A percentile compares a stretch with the other conserved stretches of the same genome.
Evolutionary conservation across 352 stramenopile genomes (phyloP).

Genomic region (Globisporangium radiosum): DNA sequence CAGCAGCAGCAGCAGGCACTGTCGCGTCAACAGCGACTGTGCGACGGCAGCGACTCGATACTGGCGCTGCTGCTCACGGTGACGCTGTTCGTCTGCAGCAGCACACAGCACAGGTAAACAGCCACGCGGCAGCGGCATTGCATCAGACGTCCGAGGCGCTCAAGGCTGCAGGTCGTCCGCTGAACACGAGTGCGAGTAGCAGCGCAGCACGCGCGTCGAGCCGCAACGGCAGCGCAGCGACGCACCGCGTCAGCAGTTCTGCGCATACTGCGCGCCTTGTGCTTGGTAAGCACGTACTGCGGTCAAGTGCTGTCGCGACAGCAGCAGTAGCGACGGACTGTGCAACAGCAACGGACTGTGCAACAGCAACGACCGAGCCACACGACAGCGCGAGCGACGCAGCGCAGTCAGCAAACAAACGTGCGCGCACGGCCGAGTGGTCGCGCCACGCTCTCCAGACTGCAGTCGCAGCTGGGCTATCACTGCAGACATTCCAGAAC

Average conservation of each 20-base stretch:
- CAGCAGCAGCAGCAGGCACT: background rate
- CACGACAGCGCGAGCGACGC: background rate
- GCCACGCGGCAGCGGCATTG: too few species aligned
- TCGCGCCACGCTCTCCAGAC: constrained; percentile 22
- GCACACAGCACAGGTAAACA: background rate
- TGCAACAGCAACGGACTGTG: background rate
- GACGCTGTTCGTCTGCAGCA: too few species aligned
- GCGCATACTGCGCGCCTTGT: background rate
- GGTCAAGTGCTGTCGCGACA: too few species aligned
- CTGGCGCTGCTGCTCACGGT: too few species aligned
- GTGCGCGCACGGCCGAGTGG: background rate
- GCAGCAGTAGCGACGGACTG: background rate
- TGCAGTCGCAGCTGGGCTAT: constrained; percentile 28
- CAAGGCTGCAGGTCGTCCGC: too few species aligned
- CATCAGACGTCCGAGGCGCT: too few species aligned
- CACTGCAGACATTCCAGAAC: constrained; percentile 32
- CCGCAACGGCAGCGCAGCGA: background rate
- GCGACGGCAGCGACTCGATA: too few species aligned
- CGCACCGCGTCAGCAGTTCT: too few species aligned
- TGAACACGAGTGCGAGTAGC: too few species aligned
- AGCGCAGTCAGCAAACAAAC: too few species aligned
- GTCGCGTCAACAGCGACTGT: background rate
- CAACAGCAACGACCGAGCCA: background rate
- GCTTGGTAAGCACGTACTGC: background rate
- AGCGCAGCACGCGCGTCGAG: background rate